A percentile compares a stretch with the other conserved stretches of the same genome.
phyloP scores from a whole-genome alignment of 345 rosid genomes.

The Citrus reticulata region DNA sequence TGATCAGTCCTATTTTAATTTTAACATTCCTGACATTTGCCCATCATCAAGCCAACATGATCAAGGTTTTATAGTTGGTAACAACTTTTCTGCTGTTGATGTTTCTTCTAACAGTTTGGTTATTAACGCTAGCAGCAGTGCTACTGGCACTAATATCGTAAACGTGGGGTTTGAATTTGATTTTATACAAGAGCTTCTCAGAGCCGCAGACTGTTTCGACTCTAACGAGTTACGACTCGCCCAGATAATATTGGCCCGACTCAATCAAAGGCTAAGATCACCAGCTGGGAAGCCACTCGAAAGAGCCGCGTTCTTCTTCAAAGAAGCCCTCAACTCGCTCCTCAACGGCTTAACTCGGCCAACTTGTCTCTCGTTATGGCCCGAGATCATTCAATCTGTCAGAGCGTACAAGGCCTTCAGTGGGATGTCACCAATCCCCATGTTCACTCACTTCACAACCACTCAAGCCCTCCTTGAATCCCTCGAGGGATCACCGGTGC shows the following conservation, averaged over 20 bases:
- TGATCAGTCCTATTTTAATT: constrained; percentile 39
- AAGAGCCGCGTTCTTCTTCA: constrained; percentile 84
- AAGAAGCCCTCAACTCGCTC: constrained; percentile 72
- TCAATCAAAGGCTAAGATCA: constrained; percentile 53
- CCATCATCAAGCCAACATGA: constrained; percentile 18
- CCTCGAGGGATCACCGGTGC: constrained; percentile 38
- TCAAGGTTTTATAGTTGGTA: constrained; percentile 3
- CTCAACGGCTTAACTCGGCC: constrained; percentile 45
- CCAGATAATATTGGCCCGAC: constrained; percentile 74
- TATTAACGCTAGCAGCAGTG: neutral
- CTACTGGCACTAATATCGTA: neutral
- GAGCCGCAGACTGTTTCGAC: constrained; percentile 79
- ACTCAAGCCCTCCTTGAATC: constrained; percentile 87
- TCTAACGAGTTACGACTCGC: constrained; percentile 73
- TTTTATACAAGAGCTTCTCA: constrained; percentile 69
- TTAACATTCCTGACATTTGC: constrained; percentile 43
- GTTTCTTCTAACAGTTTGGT: constrained; percentile 29
- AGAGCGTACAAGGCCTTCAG: constrained; percentile 68
- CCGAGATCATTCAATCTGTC: constrained; percentile 71
- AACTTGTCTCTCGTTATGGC: constrained; percentile 49
- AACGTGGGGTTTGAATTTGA: constrained; percentile 54
- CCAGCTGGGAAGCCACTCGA: constrained; percentile 76
- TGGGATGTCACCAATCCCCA: constrained; percentile 78
- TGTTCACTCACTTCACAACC: constrained; percentile 83
- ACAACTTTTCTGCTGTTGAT: constrained; percentile 15